Percentiles rank a stretch among this genome's conserved stretches.
These are phyloP conservation scores for Skeletonema potamos DNA, from an alignment of 108 stramenopile genomes.

Conservation along the genomic window DNA sequence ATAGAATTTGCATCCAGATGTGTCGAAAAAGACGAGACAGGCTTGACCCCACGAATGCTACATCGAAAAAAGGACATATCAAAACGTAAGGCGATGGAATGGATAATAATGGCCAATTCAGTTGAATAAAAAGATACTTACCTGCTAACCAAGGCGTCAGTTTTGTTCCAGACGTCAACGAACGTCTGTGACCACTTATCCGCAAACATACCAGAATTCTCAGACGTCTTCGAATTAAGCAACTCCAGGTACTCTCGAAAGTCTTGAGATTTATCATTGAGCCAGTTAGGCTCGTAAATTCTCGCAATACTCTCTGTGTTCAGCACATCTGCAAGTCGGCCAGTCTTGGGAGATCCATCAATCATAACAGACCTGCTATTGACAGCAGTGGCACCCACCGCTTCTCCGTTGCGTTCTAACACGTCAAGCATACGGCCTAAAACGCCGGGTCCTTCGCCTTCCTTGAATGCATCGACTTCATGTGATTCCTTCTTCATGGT, in stretches of 20 bases:
- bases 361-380: not conserved
- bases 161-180: conserved; percentile 33
- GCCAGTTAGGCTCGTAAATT: conserved; percentile 28
- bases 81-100: no score
- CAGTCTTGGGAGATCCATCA: not conserved
- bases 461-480: not conserved
- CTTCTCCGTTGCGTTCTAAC: not conserved
- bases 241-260: conserved; percentile 10
- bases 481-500: not conserved
- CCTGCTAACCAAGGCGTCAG: conserved; percentile 17
- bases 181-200: conserved; percentile 44
- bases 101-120: no score
- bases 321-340: not conserved
- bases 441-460: not conserved
- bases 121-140: no score
- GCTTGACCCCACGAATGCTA: conserved; percentile 4
- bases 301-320: not conserved
- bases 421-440: not conserved
- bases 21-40: conserved; percentile 7
- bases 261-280: conserved; percentile 19
- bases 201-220: conserved; percentile 35
- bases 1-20: conserved; percentile 12
- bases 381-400: not conserved
- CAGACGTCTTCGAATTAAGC: conserved; percentile 16
- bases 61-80: no score